Base-by-base conservation (phyloP, 768 basidiomycete species). In the Melanogaster broomeanus region DNA sequence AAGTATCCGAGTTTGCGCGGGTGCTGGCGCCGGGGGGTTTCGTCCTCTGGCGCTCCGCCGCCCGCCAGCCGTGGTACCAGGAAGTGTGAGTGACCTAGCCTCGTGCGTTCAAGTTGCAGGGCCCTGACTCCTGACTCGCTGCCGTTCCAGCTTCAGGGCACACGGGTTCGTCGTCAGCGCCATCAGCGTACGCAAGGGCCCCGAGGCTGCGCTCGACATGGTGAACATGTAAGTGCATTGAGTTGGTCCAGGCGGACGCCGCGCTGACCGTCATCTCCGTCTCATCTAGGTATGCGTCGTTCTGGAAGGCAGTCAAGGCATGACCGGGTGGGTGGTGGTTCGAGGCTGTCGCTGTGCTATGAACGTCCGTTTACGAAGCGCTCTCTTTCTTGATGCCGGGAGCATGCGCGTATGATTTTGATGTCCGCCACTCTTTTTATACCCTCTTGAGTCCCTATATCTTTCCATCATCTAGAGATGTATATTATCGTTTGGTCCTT, bases 31-130 rank as follows among this genome's bases (percentile, higher is more conserved):
- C 74, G 0, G 83, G 81, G 0, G 88, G 88, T 0, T 72, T 78
- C 47, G 79, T 87, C 3, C 78, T 86, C 49, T 88, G 83, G 83
- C 74, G 88, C 0, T 82, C 80, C 12, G 85, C 84, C 1, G 81
- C 77, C 2, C 80, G 77, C 61, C 67, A 73, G 46, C 87, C 87
- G 5, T 87, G 86, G 87, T 87, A 87, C 63, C 78, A 76, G 41
- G 70, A 77, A 51, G 67, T 74, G 77, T 81, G 7, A 50, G 66
- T 58, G n/a, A 25, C 6, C 28, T 45, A 13, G 19, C n/a, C 5
- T 6, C 10, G 4, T 13, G 18, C 30, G 21, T 43, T 33, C 12
- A 46, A 27, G n/a, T n/a, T n/a, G n/a, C n/a, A n/a, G n/a, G n/a
- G 62, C 47, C 11, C 9, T 11, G 15, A 8, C n/a, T 28, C 16